Percentiles rank a stretch among this genome's conserved stretches.
phyloP scores from a whole-genome alignment of 2,329 filamentous ascomycete genomes.

The Sclerotinia subarctica region DNA sequence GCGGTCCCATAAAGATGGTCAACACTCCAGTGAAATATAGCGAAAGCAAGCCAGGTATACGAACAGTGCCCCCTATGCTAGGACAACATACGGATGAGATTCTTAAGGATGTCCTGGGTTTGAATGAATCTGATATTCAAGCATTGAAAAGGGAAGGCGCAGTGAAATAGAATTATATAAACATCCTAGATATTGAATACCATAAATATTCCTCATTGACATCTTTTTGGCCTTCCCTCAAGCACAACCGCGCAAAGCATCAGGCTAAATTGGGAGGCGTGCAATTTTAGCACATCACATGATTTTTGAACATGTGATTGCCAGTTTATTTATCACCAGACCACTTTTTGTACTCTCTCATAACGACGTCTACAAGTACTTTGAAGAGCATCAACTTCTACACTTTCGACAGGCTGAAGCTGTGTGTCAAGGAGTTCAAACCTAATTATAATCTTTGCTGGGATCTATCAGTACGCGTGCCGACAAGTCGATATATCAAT shows the following conservation, averaged over 20 bases:
- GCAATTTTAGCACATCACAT: constrained; percentile 21
- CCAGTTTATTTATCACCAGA: constrained; percentile 19
- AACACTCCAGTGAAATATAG: constrained; percentile 96
- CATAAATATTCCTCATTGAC: background rate
- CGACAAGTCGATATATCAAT: constrained; percentile 10
- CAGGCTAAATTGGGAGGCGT: background rate
- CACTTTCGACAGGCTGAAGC: background rate
- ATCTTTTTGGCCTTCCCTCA: background rate
- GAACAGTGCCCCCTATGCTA: constrained; percentile 76
- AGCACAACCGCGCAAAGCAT: background rate
- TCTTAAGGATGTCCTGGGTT: constrained; percentile 59
- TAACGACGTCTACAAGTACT: constrained; percentile 4
- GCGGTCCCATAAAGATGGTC: constrained; percentile 83
- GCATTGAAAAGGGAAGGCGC: constrained; percentile 64
- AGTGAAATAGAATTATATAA: constrained; percentile 47
- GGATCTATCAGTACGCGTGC: constrained; percentile 18
- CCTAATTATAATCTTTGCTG: background rate
- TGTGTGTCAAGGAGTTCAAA: background rate
- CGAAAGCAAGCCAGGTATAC: constrained; percentile 70
- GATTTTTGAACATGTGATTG: constrained; percentile 17
- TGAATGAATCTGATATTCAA: constrained; percentile 57
- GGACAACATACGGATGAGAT: constrained; percentile 86
- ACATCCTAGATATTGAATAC: background rate
- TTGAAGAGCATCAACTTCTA: constrained; percentile 11
- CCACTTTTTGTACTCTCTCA: constrained; percentile 20